These are phyloP conservation scores for Lactifluus volemus DNA, from an alignment of 768 basidiomycete genomes.

Conservation along the genomic window DNA sequence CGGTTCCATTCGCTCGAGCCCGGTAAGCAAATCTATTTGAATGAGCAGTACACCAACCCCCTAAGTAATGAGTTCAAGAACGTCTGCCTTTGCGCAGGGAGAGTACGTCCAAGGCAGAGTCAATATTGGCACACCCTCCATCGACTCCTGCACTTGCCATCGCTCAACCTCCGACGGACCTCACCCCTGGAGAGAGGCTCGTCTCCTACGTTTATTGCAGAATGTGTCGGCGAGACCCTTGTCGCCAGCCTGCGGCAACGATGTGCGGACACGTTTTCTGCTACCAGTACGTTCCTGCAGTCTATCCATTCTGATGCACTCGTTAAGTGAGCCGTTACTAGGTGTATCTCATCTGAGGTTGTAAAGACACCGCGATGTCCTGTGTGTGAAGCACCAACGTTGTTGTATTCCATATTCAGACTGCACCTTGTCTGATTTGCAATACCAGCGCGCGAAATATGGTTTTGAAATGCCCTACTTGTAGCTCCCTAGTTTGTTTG, in stretches of 20 bases:
- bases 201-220: conserved; percentile 34
- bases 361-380: conserved; percentile 42
- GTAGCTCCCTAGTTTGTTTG: not conserved
- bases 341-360: conserved; percentile 46
- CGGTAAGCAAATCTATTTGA: not conserved
- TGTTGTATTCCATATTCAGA: conserved; percentile 48
- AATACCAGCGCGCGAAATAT: not conserved
- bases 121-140: not conserved
- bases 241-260: conserved; percentile 46
- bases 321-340: conserved; percentile 22
- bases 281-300: conserved; percentile 33
- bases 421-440: conserved; percentile 28
- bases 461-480: not conserved
- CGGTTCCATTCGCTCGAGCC: not conserved
- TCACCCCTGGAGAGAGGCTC: conserved; percentile 2
- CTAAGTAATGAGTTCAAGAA: not conserved
- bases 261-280: conserved; percentile 62
- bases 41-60: not conserved
- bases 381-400: conserved; percentile 39
- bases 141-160: not conserved
- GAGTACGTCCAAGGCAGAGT: not conserved
- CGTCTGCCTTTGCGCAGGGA: not conserved
- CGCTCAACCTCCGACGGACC: not conserved
- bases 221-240: conserved; percentile 39
- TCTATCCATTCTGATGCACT: not conserved